Percentiles rank a stretch among this genome's conserved stretches.
Evolutionary conservation across 2,329 filamentous ascomycete species (phyloP).

Genomic region (Microdochium nivale): DNA sequence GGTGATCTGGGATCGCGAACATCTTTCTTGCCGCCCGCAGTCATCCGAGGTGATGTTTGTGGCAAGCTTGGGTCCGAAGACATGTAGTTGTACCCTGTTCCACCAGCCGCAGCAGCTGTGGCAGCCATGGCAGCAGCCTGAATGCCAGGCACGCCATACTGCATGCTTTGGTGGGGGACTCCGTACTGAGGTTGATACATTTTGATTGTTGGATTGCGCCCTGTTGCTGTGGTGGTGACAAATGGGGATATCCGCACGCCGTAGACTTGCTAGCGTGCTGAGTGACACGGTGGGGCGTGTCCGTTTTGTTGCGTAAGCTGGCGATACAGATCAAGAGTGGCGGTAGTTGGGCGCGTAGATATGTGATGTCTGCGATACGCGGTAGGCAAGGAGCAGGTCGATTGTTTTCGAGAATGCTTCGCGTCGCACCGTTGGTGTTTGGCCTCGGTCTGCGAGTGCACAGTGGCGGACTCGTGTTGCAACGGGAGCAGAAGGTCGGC

Average conservation of each 20-base stretch:
- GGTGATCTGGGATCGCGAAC: slow-evolving; percentile 68
- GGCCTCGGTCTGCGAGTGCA: background rate
- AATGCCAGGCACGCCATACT: slow-evolving; percentile 75
- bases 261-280: background rate
- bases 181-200: slow-evolving; percentile 75
- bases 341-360: background rate
- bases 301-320: slow-evolving; percentile 42
- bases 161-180: slow-evolving; percentile 65
- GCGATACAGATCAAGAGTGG: slow-evolving; percentile 5
- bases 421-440: background rate
- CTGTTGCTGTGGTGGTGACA: slow-evolving; percentile 70
- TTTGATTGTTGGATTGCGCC: slow-evolving; percentile 58
- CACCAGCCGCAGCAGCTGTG: slow-evolving; percentile 83
- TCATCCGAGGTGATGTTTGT: slow-evolving; percentile 71
- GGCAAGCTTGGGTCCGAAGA: slow-evolving; percentile 59
- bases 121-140: slow-evolving; percentile 89
- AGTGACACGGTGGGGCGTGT: background rate
- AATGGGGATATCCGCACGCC: slow-evolving; percentile 66
- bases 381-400: background rate
- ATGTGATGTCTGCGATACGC: background rate
- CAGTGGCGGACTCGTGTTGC: background rate
- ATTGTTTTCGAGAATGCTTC: background rate
- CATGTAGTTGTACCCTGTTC: slow-evolving; percentile 57
- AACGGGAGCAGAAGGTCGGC: background rate
- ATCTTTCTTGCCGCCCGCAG: slow-evolving; percentile 60